Evolutionary conservation across 202 grass and related monocot species (phyloP), one percentile per base, ranked within the genome.

Genomic region (Setaria viridis): DNA sequence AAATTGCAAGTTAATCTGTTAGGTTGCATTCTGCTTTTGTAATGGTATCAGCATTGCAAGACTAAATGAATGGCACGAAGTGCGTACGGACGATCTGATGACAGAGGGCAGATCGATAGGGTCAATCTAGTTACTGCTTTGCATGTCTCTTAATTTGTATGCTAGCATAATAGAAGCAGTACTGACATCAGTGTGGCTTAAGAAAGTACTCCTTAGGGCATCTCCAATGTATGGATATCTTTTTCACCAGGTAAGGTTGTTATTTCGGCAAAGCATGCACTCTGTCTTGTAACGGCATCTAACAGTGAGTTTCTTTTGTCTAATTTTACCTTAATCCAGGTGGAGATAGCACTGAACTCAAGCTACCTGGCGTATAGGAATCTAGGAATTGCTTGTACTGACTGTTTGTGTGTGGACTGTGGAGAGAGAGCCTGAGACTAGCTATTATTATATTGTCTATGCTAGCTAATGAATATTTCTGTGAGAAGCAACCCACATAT

Each of bases 231-330:
- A 50, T 50, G 11, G 48, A 14, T 50, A 73, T 21, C 14, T 45
- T 57, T 78, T 78, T 46, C 29, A 37, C 9, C 5, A 19, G 48
- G 49, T 73, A 54, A 43, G 30, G 20, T 66, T 62, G 65, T 53
- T 65, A 25, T 32, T 37, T 72, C 12, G 20, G 37, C 63, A 50
- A 50, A 50, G 48, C 48, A 77, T 47, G 71, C 63, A 43, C 69
- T 85, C 49, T 80, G 51, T 59, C 70, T 77, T 80, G 76, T 25
- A 72, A 14, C 9, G 7, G 17, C 82, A 70, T 67, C 50, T 68
- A 53, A 67, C 16, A 30, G 4, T 60, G 21, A 39, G 64, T 62
- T 68, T 69, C 7, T 49, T 82, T 63, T 65, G 21, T 72, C 34
- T 72, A 57, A 39, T 74, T 87, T 67, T 72, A 42, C 47, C 12